These are phyloP conservation scores for Lagerstroemia speciosa DNA, from an alignment of 345 rosid species.

Conservation along the genomic window DNA sequence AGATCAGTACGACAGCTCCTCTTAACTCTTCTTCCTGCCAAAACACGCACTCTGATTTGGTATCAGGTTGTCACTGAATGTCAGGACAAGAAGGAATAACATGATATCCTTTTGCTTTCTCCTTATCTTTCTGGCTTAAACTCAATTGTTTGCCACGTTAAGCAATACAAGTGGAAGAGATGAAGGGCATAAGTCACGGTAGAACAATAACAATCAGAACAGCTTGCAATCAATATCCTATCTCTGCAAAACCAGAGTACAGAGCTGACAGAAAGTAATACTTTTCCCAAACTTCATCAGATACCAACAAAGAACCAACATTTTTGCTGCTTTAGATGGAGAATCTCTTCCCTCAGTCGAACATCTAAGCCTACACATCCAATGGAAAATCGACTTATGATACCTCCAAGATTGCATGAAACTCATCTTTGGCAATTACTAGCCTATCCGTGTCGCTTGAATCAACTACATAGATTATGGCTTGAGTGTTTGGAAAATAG, in stretches of 20 bases:
- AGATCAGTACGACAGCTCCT: slow-evolving; percentile 57
- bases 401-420: slow-evolving; percentile 81
- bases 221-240: background rate
- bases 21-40: slow-evolving; percentile 63
- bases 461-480: slow-evolving; percentile 68
- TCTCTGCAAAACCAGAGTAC: no score
- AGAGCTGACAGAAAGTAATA: no score
- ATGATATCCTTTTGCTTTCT: no score
- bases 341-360: no score
- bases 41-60: slow-evolving; percentile 2
- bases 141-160: no score
- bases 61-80: background rate
- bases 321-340: no score
- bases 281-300: no score
- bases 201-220: background rate
- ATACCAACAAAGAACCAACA: no score
- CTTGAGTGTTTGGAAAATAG: slow-evolving; percentile 79
- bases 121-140: no score
- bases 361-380: background rate
- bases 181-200: background rate
- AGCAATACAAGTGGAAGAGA: background rate
- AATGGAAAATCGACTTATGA: background rate
- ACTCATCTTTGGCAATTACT: slow-evolving; percentile 65
- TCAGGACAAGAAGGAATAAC: background rate
- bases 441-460: slow-evolving; percentile 74